Evolutionary conservation across 805 yeast species (phyloP).

Genomic region (Yarrowia sp.): DNA sequence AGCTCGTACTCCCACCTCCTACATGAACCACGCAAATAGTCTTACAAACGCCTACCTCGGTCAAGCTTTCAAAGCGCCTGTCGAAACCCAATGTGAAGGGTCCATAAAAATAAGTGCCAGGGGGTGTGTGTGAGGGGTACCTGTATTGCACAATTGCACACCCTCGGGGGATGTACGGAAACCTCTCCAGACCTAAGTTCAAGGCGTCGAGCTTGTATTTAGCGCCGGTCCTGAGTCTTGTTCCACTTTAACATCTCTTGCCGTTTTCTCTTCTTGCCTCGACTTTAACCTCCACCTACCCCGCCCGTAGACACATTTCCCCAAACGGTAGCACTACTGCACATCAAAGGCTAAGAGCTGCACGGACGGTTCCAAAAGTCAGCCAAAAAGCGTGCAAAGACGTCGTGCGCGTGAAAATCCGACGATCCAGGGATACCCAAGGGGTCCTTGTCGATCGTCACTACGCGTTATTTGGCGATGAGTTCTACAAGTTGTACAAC

Average conservation of each 20-base stretch:
- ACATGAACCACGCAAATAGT: background rate
- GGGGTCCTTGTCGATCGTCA: background rate
- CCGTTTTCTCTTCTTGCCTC: background rate
- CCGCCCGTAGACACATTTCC: conserved; percentile 32
- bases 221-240: too few species aligned
- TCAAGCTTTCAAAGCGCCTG: conserved; percentile 21
- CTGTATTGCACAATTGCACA: too few species aligned
- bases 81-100: background rate
- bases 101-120: conserved; percentile 13
- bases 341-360: background rate
- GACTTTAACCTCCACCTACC: background rate
- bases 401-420: conserved; percentile 28
- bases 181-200: too few species aligned
- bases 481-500: too few species aligned
- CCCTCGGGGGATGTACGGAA: too few species aligned
- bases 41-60: conserved; percentile 22
- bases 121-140: background rate
- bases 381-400: background rate
- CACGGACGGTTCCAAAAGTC: conserved; percentile 7
- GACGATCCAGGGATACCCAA: conserved; percentile 15
- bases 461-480: too few species aligned
- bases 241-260: too few species aligned
- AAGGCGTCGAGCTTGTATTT: too few species aligned
- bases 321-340: conserved; percentile 11
- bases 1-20: background rate